A percentile compares a stretch with the other conserved stretches of the same genome.
Evolutionary conservation across 192 early-diverging fungal genomes (phyloP).

Genomic region (Linnemannia schmuckeri): DNA sequence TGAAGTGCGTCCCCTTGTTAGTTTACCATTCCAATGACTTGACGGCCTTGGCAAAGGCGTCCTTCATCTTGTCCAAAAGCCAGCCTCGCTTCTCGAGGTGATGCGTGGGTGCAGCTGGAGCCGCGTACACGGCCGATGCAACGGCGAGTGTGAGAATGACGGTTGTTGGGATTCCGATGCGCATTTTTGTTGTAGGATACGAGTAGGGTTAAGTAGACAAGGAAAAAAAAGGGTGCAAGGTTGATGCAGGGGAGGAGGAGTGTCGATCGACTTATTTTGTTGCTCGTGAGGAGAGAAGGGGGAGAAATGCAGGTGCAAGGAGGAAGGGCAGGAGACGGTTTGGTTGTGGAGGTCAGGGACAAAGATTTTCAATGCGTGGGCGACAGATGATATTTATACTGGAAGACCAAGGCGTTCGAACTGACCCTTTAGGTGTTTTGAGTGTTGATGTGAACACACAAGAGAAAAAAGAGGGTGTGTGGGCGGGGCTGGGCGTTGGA

Average conservation of each 20-base stretch:
- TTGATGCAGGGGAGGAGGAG: not conserved
- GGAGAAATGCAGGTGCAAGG: not conserved
- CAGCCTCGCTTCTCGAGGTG: constrained; percentile 46
- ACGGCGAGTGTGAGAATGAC: constrained; percentile 40
- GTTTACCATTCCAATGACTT: constrained; percentile 37
- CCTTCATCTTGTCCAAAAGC: constrained; percentile 34
- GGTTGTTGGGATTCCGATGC: constrained; percentile 27
- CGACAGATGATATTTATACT: constrained; percentile 20
- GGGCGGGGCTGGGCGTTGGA: not conserved
- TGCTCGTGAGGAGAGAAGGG: not conserved
- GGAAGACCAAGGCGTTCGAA: not conserved
- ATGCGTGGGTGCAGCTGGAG: constrained; percentile 15
- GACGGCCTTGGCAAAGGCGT: constrained; percentile 36
- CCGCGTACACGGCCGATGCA: constrained; percentile 42
- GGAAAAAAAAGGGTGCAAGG: not conserved
- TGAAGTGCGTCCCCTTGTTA: no score
- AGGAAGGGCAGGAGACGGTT: not conserved
- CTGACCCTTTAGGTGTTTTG: not conserved
- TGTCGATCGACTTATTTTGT: not conserved
- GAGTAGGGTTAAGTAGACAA: not conserved
- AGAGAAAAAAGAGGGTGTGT: not conserved
- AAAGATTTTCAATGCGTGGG: constrained; percentile 9
- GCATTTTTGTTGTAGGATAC: constrained; percentile 7
- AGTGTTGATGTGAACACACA: not conserved
- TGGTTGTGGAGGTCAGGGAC: constrained; percentile 35